These are phyloP conservation scores for Termitomyces sp. DNA, from an alignment of 768 basidiomycete genomes.

Conservation along the genomic window DNA sequence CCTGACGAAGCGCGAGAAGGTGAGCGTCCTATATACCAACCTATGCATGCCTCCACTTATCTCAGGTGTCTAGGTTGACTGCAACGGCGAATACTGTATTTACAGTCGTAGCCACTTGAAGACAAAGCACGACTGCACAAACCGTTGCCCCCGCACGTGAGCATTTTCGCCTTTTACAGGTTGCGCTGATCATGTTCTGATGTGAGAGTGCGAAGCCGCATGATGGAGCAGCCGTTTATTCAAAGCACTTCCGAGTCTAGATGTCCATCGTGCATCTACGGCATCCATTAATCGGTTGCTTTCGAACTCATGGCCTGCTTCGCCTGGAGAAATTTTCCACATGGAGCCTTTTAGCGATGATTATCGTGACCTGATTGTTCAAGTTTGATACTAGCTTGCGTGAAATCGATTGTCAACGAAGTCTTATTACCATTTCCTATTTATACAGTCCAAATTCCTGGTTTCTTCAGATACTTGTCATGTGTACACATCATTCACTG, in stretches of 20 bases:
- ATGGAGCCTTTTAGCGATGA: neutral
- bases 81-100: conserved; percentile 34
- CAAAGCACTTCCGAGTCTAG: conserved; percentile 3
- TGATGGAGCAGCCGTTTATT: conserved; percentile 10
- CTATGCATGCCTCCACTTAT: neutral
- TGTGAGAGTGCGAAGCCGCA: neutral
- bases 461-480: neutral
- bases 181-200: conserved; percentile 1
- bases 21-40: conserved; percentile 11
- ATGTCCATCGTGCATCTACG: conserved; percentile 13
- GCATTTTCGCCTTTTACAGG: conserved; percentile 8
- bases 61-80: conserved; percentile 41
- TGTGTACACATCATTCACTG: neutral
- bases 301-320: neutral
- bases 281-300: conserved; percentile 4
- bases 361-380: neutral
- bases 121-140: conserved; percentile 31
- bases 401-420: neutral
- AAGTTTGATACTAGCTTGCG: neutral
- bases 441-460: neutral
- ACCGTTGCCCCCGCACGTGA: conserved; percentile 35
- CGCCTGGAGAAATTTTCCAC: neutral
- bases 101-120: conserved; percentile 34
- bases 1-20: conserved; percentile 29
- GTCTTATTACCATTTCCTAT: neutral